Conservation (phyloP, 495 filamentous ascomycete species). For the Podospora pseudocomata region DNA sequence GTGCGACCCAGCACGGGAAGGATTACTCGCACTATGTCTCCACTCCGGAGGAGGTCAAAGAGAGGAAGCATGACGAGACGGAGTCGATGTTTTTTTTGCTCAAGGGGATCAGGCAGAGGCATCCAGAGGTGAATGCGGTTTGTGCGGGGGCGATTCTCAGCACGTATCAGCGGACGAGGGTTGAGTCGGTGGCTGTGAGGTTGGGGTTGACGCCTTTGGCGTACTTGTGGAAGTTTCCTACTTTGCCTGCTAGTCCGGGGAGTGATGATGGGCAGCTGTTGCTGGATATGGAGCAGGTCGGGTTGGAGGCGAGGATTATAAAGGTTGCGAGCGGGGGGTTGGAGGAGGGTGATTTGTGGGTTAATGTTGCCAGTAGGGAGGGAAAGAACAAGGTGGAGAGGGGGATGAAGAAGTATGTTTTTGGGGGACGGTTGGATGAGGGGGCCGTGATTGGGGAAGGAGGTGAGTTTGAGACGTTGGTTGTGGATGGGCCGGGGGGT, state of each 20-base stretch:
- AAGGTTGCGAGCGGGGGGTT: slow-evolving; percentile 92
- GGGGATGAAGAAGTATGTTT: slow-evolving; percentile 62
- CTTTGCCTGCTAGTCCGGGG: slow-evolving; percentile 53
- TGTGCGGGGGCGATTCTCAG: slow-evolving; percentile 89
- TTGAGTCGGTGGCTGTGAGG: slow-evolving; percentile 80
- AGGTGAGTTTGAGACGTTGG: slow-evolving; percentile 94
- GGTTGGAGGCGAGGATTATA: slow-evolving; percentile 80
- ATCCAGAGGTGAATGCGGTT: slow-evolving; percentile 79
- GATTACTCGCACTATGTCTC: slow-evolving; percentile 47
- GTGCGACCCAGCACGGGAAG: slow-evolving; percentile 60
- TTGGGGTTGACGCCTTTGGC: slow-evolving; percentile 75
- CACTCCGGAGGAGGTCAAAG: background rate
- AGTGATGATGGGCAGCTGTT: slow-evolving; percentile 54
- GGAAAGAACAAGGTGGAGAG: slow-evolving; percentile 54
- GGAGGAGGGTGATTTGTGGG: slow-evolving; percentile 78
- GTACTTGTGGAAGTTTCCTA: slow-evolving; percentile 86
- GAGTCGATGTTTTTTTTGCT: slow-evolving; percentile 79
- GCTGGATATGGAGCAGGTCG: slow-evolving; percentile 71
- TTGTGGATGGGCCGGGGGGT: slow-evolving; percentile 68
- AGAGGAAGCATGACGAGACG: slow-evolving; percentile 65
- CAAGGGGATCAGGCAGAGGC: slow-evolving; percentile 51
- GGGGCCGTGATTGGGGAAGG: slow-evolving; percentile 86
- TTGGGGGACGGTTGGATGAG: slow-evolving; percentile 46
- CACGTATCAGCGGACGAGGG: slow-evolving; percentile 89
- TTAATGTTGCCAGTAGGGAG: slow-evolving; percentile 59